phyloP scores from a whole-genome alignment of 2,329 filamentous ascomycete genomes.

The Ophiognomonia clavigignenti-juglandacearum region DNA sequence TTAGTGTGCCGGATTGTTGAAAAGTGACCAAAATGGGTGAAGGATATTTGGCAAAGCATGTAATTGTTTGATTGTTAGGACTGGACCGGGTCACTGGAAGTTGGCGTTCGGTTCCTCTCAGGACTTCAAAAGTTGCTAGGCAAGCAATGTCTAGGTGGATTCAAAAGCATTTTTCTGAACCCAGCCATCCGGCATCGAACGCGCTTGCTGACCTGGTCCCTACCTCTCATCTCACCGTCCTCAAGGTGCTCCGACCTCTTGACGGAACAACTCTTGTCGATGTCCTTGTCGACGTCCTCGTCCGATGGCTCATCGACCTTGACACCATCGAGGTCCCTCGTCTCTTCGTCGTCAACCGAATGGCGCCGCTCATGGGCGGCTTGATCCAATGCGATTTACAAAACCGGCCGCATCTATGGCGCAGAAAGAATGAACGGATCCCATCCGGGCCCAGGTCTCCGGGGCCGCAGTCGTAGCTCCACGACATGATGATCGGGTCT shows the following conservation, averaged over 20 bases:
- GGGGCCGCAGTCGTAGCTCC: conserved; percentile 29
- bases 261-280: no score
- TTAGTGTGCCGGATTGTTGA: conserved; percentile 47
- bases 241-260: no score
- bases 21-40: not conserved
- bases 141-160: not conserved
- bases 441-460: conserved; percentile 33
- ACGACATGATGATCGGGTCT: conserved; percentile 37
- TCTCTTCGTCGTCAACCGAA: not conserved
- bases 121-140: not conserved
- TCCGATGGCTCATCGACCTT: not conserved
- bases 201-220: no score
- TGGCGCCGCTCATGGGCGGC: conserved; percentile 6
- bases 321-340: conserved; percentile 5
- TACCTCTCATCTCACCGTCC: no score
- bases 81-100: not conserved
- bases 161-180: not conserved
- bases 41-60: not conserved
- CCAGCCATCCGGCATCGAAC: no score
- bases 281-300: not conserved
- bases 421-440: conserved; percentile 35
- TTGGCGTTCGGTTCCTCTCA: not conserved
- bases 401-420: conserved; percentile 29
- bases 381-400: conserved; percentile 24
- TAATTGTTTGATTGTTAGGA: not conserved